phyloP scores from a whole-genome alignment of 768 basidiomycete species.

The Rhodocollybia butyracea region DNA sequence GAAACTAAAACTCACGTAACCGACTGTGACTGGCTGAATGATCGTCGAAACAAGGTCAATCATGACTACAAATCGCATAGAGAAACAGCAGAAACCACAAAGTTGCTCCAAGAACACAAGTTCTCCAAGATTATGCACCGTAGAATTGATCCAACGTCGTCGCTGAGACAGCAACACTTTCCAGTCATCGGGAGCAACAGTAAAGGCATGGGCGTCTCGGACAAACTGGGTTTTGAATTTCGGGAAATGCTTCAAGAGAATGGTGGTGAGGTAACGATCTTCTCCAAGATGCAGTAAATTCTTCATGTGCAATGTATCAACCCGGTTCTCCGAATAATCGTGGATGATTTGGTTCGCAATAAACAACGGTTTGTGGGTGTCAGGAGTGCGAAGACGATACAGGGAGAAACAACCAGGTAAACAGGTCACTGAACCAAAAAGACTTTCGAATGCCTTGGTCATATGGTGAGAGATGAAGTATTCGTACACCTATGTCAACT shows the following conservation, averaged over 20 bases:
- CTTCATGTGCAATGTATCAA: slow-evolving; percentile 98
- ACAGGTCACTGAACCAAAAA: slow-evolving; percentile 98
- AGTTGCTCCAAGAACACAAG: slow-evolving; percentile 87
- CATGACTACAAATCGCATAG: slow-evolving; percentile 98
- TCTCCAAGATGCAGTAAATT: slow-evolving; percentile 96
- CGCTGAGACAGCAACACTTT: slow-evolving; percentile 91
- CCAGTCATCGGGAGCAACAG: slow-evolving; percentile 96
- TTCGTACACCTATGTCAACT: slow-evolving; percentile 74
- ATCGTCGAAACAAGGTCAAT: slow-evolving; percentile 90
- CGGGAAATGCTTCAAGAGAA: slow-evolving; percentile 94
- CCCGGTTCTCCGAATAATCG: slow-evolving; percentile 94
- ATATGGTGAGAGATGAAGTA: slow-evolving; percentile 99
- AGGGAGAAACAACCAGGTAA: slow-evolving; percentile 98
- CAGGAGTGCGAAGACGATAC: slow-evolving; percentile 90
- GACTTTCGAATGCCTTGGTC: slow-evolving; percentile 95
- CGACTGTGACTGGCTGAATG: slow-evolving; percentile 82
- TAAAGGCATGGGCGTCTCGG: slow-evolving; percentile 90
- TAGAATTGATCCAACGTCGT: slow-evolving; percentile 99
- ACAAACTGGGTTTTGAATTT: slow-evolving; percentile 93
- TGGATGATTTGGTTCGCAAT: slow-evolving; percentile 87
- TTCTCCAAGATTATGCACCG: slow-evolving; percentile 94
- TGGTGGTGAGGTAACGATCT: slow-evolving; percentile 97
- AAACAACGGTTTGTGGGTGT: slow-evolving; percentile 92
- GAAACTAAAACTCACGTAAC: slow-evolving; percentile 61
- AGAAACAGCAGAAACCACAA: slow-evolving; percentile 98